These are phyloP conservation scores for Phlebiopsis flavidoalba DNA, from an alignment of 768 basidiomycete species.

Conservation along the genomic window DNA sequence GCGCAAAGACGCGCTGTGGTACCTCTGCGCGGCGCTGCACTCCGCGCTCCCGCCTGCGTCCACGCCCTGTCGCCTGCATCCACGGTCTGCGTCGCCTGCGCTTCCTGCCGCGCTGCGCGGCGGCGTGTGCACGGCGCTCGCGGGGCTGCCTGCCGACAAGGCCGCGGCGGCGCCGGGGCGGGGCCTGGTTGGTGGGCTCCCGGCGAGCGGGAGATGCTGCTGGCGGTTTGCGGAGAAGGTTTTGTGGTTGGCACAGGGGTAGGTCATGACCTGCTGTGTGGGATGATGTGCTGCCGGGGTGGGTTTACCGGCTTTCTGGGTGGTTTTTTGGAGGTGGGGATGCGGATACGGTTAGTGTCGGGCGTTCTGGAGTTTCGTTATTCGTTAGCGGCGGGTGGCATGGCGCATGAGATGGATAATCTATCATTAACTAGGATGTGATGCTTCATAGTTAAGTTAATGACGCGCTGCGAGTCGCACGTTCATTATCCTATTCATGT, in stretches of 20 bases:
- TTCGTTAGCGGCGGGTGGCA: background rate
- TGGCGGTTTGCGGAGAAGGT: slow-evolving; percentile 8
- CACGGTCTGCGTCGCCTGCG: background rate
- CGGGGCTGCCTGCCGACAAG: slow-evolving; percentile 15
- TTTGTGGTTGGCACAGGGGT: slow-evolving; percentile 12
- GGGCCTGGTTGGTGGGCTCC: background rate
- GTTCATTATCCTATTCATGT: no score
- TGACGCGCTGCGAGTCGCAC: no score
- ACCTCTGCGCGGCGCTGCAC: slow-evolving; percentile 43
- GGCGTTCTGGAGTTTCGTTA: background rate
- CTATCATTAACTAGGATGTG: no score
- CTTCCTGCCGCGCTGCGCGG: slow-evolving; percentile 3
- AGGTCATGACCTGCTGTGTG: background rate
- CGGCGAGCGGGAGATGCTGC: slow-evolving; percentile 11
- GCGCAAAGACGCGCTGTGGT: slow-evolving; percentile 48
- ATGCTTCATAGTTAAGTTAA: no score
- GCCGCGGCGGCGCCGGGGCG: background rate
- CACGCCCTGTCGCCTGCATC: background rate
- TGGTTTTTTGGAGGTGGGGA: background rate
- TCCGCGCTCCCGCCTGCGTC: slow-evolving; percentile 23
- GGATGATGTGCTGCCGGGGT: background rate
- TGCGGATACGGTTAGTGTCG: background rate
- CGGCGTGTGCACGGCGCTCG: slow-evolving; percentile 16
- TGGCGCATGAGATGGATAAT: background rate
- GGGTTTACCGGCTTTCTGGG: background rate